Conservation (phyloP, 202 grass and related monocot genomes). For the Elaeis oleifera region DNA sequence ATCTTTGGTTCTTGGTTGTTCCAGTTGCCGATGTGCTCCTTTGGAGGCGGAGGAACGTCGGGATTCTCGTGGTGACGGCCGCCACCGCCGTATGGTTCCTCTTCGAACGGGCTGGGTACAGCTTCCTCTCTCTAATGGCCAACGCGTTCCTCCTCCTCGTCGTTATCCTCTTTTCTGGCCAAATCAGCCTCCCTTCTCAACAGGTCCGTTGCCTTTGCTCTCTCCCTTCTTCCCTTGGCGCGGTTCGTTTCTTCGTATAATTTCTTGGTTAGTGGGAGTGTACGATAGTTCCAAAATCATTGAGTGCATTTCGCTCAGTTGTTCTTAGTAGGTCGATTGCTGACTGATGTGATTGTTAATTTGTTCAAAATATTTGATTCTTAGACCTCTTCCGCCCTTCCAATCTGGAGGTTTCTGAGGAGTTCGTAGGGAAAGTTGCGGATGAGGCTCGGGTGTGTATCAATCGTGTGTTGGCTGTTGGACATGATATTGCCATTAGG, state of each 20-base stretch:
- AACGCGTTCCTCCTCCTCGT: slow-evolving; percentile 89
- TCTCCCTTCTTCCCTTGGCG: too few relatives aligned
- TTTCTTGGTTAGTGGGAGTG: too few relatives aligned
- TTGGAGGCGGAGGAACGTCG: slow-evolving; percentile 70
- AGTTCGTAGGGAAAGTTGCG: slow-evolving; percentile 49
- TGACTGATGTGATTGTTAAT: background rate
- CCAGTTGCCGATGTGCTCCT: slow-evolving; percentile 91
- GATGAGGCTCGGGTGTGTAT: slow-evolving; percentile 52
- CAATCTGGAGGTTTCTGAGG: slow-evolving; percentile 87
- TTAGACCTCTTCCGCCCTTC: slow-evolving; percentile 84
- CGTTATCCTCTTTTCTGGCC: slow-evolving; percentile 94
- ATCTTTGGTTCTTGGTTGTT: background rate
- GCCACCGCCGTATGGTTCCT: slow-evolving; percentile 70
- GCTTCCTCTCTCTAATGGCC: slow-evolving; percentile 69
- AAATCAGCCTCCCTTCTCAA: slow-evolving; percentile 95
- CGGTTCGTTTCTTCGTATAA: too few relatives aligned
- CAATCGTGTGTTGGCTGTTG: slow-evolving; percentile 57
- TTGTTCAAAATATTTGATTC: slow-evolving; percentile 5
- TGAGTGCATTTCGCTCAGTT: too few relatives aligned
- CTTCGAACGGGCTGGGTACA: slow-evolving; percentile 87
- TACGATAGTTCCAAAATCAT: too few relatives aligned
- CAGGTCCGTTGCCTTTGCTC: slow-evolving; percentile 23
- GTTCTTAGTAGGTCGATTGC: too few relatives aligned
- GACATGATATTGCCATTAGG: slow-evolving; percentile 68
- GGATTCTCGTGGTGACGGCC: slow-evolving; percentile 37